Percentiles rank a stretch among this genome's conserved stretches.
phyloP scores from a whole-genome alignment of 2,329 filamentous ascomycete genomes.

The Penicillium sp. region DNA sequence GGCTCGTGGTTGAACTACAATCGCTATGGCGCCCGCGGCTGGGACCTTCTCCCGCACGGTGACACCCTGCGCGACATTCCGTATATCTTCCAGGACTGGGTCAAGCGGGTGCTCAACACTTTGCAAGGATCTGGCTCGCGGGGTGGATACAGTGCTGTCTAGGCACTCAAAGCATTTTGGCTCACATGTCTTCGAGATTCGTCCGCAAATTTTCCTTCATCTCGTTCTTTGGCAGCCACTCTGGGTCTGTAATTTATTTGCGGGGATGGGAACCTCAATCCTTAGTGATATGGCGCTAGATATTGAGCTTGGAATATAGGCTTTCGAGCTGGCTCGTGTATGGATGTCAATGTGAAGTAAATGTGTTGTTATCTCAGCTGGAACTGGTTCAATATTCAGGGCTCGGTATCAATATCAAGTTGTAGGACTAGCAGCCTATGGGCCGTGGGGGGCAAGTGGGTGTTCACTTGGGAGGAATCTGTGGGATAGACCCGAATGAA shows the following conservation, averaged over 20 bases:
- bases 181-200: background rate
- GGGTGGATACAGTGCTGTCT: conserved; percentile 94
- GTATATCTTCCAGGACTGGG: conserved; percentile 88
- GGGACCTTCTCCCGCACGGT: conserved; percentile 89
- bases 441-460: no score
- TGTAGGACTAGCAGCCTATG: background rate
- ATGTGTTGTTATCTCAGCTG: background rate
- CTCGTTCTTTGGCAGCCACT: background rate
- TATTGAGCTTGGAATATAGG: background rate
- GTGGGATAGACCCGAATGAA: no score
- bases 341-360: background rate
- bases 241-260: conserved; percentile 1
- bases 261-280: background rate
- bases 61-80: conserved; percentile 90
- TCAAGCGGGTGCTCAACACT: conserved; percentile 73
- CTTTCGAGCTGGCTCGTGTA: background rate
- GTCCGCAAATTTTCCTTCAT: background rate
- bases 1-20: conserved; percentile 99
- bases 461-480: no score
- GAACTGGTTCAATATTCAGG: background rate
- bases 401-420: background rate
- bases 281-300: background rate
- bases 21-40: conserved; percentile 88
- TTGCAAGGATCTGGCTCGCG: conserved; percentile 79
- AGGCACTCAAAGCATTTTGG: background rate